These are phyloP conservation scores for Rhynchospora pubera DNA, from an alignment of 176 grass and related monocot genomes.

Conservation along the genomic window DNA sequence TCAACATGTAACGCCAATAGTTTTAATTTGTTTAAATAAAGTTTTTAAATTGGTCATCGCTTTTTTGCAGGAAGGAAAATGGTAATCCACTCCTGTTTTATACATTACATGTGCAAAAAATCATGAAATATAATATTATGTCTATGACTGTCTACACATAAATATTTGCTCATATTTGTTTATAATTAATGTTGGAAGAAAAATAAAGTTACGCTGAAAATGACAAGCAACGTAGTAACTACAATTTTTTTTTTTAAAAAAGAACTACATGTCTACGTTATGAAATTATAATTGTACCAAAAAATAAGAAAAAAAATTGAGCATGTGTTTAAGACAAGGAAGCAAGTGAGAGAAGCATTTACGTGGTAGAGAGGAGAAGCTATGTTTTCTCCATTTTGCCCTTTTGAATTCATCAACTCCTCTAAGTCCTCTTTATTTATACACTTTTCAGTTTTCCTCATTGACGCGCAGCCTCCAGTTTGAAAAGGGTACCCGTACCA, in stretches of 20 bases:
- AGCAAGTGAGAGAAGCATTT: constrained; percentile 15
- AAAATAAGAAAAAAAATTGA: neutral
- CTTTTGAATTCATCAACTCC: neutral
- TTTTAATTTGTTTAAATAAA: no score
- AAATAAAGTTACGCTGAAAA: neutral
- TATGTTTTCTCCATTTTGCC: neutral
- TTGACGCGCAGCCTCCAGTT: neutral
- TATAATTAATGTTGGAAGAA: neutral
- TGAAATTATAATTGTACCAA: neutral
- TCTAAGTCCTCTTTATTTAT: constrained; percentile 22
- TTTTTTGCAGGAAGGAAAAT: no score
- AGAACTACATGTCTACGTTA: neutral
- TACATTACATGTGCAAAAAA: no score
- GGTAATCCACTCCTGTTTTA: no score
- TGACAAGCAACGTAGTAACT: neutral
- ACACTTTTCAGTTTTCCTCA: neutral
- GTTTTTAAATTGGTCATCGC: no score
- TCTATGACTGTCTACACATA: neutral
- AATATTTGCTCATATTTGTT: neutral
- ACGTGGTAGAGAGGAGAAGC: constrained; percentile 17
- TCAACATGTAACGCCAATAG: no score
- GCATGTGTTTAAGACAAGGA: no score
- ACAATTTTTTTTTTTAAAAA: no score
- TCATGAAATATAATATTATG: neutral
- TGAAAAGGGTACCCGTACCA: no score